phyloP scores from a whole-genome alignment of 2,329 filamentous ascomycete genomes.

The Fusarium praegraminearum region DNA sequence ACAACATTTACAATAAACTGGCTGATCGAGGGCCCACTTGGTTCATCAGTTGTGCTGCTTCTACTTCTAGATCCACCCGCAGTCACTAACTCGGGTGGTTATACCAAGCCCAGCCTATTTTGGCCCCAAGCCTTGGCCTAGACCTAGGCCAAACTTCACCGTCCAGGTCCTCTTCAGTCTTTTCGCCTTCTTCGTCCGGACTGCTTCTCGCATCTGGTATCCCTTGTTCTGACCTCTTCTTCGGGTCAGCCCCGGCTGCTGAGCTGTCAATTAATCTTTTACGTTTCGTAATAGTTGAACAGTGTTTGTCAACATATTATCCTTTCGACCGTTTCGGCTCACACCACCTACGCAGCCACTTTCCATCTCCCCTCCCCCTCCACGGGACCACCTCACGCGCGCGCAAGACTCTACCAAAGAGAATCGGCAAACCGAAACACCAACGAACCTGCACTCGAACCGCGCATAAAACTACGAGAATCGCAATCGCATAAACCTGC shows the following conservation, averaged over 20 bases:
- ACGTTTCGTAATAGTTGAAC: constrained; percentile 10
- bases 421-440: constrained; percentile 22
- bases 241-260: constrained; percentile 31
- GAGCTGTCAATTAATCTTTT: constrained; percentile 33
- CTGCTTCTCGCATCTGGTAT: constrained; percentile 27
- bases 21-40: constrained; percentile 37
- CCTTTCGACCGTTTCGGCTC: constrained; percentile 37
- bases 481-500: constrained; percentile 34
- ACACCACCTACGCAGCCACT: constrained; percentile 41
- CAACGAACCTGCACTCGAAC: constrained; percentile 21
- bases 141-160: constrained; percentile 47
- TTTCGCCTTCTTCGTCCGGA: constrained; percentile 36
- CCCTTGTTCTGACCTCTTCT: constrained; percentile 24
- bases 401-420: constrained; percentile 25
- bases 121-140: constrained; percentile 41
- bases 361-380: constrained; percentile 38
- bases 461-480: constrained; percentile 22
- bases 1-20: constrained; percentile 22
- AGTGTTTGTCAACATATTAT: constrained; percentile 6
- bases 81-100: constrained; percentile 13
- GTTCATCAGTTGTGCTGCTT: constrained; percentile 22
- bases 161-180: constrained; percentile 43
- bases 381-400: constrained; percentile 34
- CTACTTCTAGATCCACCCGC: constrained; percentile 22
- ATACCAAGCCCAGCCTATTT: constrained; percentile 43